Percentiles rank a stretch among this genome's conserved stretches.
Conservation (phyloP, 1,139 yeast genomes). For the Meyerozyma carpophila region DNA sequence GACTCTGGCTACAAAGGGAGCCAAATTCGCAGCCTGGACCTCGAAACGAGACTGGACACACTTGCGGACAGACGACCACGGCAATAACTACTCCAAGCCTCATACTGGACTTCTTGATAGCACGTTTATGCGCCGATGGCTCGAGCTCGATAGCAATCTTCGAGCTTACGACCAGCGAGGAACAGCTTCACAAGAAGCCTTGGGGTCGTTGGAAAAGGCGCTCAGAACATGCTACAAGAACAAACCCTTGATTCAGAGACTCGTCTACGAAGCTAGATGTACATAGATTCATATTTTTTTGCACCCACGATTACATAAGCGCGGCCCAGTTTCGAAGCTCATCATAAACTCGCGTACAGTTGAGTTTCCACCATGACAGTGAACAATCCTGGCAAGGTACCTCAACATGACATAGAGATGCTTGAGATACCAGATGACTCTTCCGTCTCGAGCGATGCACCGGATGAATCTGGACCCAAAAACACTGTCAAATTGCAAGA, state of each 20-base stretch:
- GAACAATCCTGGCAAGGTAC: not conserved
- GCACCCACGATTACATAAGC: not conserved
- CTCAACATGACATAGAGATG: constrained; percentile 36
- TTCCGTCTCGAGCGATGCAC: constrained; percentile 27
- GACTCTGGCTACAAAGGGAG: not conserved
- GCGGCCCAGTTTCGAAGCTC: not conserved
- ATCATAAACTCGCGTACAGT: not conserved
- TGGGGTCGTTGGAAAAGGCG: not conserved
- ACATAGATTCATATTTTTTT: not conserved
- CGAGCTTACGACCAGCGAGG: not conserved
- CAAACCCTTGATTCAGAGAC: not conserved
- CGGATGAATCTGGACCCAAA: constrained; percentile 4
- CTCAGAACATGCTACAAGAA: not conserved
- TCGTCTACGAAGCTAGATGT: not conserved
- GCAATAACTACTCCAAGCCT: not conserved
- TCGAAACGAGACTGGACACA: not conserved
- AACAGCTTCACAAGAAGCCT: not conserved
- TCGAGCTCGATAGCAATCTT: not conserved
- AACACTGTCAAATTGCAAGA: constrained; percentile 22
- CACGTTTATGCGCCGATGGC: not conserved
- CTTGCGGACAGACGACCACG: not conserved
- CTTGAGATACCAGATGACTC: constrained; percentile 38
- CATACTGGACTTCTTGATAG: not conserved
- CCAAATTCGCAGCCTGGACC: not conserved
- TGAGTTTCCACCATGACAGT: not conserved